These are phyloP conservation scores for Kwoniella heveanensis DNA, from an alignment of 768 basidiomycete genomes.

Conservation along the genomic window DNA sequence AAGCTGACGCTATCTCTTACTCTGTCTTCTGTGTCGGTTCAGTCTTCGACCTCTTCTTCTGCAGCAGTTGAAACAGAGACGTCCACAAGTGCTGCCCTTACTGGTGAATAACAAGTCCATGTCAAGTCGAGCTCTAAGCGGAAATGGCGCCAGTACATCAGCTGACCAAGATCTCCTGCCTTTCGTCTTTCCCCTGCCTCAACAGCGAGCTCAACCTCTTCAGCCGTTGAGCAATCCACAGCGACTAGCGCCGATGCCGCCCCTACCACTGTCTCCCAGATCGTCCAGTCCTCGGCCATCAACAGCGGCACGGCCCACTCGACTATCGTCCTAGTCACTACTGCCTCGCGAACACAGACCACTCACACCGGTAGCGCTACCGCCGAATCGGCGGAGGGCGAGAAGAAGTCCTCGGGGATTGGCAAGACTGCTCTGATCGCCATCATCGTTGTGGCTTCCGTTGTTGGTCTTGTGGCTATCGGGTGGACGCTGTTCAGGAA, in stretches of 20 bases:
- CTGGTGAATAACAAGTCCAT: conserved; percentile 7
- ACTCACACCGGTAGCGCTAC: conserved; percentile 20
- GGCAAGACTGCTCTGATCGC: conserved; percentile 47
- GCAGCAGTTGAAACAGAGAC: conserved; percentile 7
- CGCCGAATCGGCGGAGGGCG: conserved; percentile 21
- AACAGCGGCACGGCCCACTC: conserved; percentile 12
- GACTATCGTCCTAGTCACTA: conserved; percentile 24
- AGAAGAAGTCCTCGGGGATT: conserved; percentile 34
- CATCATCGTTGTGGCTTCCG: conserved; percentile 50
- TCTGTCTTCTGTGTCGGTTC: too few species aligned
- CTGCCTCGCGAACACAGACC: conserved; percentile 14
- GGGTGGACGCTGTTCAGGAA: conserved; percentile 52
- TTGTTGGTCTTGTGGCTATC: conserved; percentile 40
- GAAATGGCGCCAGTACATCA: neutral
- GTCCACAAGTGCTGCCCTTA: conserved; percentile 3
- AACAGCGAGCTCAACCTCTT: conserved; percentile 10
- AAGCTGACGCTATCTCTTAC: conserved; percentile 2
- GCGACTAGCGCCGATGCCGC: conserved; percentile 6
- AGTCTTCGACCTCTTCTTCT: conserved; percentile 5
- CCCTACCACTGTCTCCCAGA: conserved; percentile 7
- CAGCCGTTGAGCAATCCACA: conserved; percentile 5
- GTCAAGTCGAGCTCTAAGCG: neutral
- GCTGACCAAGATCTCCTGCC: neutral
- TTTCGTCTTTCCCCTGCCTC: conserved; percentile 1
- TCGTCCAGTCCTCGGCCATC: conserved; percentile 1